Evolutionary conservation across 2,329 filamentous ascomycete genomes (phyloP).

Genomic region (Gaeumannomyces sp.): DNA sequence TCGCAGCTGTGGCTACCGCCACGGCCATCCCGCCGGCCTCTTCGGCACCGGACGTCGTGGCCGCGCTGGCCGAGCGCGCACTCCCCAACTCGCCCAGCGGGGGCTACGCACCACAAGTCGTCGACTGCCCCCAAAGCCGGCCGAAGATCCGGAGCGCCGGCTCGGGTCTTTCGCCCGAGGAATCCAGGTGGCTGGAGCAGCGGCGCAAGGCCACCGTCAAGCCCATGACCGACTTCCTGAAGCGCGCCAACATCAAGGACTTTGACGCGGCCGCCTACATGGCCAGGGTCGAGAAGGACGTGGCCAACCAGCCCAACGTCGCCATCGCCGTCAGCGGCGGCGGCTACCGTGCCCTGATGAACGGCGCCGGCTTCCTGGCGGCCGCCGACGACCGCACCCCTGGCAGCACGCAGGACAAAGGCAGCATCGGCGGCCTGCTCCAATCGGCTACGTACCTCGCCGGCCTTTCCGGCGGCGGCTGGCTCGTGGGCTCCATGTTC

Average conservation of each 20-base stretch:
- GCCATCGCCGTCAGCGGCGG: conserved; percentile 76
- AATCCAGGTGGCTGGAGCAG: conserved; percentile 66
- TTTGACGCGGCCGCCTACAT: conserved; percentile 76
- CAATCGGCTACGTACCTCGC: conserved; percentile 77
- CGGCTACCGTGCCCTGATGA: conserved; percentile 80
- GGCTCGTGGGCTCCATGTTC: conserved; percentile 78
- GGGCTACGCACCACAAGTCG: conserved; percentile 64
- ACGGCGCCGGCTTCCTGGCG: conserved; percentile 70
- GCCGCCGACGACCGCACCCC: conserved; percentile 72
- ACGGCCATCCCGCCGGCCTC: too few relatives aligned
- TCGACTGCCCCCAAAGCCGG: conserved; percentile 62
- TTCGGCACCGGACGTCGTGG: neutral
- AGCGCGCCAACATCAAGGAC: conserved; percentile 63
- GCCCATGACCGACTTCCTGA: conserved; percentile 70
- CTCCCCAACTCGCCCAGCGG: conserved; percentile 37
- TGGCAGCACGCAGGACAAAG: conserved; percentile 47
- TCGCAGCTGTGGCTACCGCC: too few relatives aligned
- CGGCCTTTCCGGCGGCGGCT: conserved; percentile 75
- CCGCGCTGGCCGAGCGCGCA: conserved; percentile 19
- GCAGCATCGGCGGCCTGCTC: conserved; percentile 73
- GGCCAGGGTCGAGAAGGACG: conserved; percentile 53
- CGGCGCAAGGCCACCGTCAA: conserved; percentile 67
- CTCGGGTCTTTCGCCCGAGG: conserved; percentile 55
- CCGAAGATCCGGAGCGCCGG: conserved; percentile 61
- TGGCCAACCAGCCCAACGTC: conserved; percentile 50